A percentile compares a stretch with the other conserved stretches of the same genome.
These are phyloP conservation scores for Solanum chiquidenum DNA, from an alignment of 257 asterid genomes.

Conservation along the genomic window DNA sequence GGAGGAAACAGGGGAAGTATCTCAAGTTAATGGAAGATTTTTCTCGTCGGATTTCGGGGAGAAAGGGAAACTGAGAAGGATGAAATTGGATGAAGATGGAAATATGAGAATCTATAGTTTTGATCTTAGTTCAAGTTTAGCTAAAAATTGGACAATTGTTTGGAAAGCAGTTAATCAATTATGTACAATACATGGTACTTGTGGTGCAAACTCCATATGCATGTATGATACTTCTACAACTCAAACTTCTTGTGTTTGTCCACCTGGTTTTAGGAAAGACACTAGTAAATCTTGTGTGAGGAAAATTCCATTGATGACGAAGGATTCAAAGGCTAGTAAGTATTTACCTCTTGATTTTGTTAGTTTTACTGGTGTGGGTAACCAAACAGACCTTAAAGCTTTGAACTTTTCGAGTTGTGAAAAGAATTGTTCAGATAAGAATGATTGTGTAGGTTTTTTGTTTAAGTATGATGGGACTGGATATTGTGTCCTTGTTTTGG, in stretches of 20 bases:
- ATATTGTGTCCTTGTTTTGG: conserved; percentile 50
- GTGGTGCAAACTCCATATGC: conserved; percentile 62
- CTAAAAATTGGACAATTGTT: conserved; percentile 33
- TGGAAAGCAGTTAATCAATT: conserved; percentile 58
- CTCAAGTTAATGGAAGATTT: conserved; percentile 9
- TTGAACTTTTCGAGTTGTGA: conserved; percentile 33
- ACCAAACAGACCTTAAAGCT: conserved; percentile 29
- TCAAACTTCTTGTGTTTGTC: conserved; percentile 59
- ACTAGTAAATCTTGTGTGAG: conserved; percentile 27
- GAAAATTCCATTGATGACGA: conserved; percentile 19
- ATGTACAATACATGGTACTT: conserved; percentile 49
- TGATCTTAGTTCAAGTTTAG: conserved; percentile 11
- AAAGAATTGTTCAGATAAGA: conserved; percentile 17
- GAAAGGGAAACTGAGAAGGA: conserved; percentile 28
- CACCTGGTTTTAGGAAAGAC: conserved; percentile 49
- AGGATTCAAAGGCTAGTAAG: conserved; percentile 15
- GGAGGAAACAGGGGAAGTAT: conserved; percentile 31
- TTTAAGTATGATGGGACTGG: conserved; percentile 59
- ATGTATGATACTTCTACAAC: conserved; percentile 31
- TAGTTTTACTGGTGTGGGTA: conserved; percentile 43
- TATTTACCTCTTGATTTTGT: conserved; percentile 60
- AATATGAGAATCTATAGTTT: conserved; percentile 56
- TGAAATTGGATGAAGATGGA: conserved; percentile 65
- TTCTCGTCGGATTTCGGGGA: conserved; percentile 44
- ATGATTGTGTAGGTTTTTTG: conserved; percentile 51